phyloP scores from a whole-genome alignment of 495 filamentous ascomycete species.

The Trichoderma gamsii region DNA sequence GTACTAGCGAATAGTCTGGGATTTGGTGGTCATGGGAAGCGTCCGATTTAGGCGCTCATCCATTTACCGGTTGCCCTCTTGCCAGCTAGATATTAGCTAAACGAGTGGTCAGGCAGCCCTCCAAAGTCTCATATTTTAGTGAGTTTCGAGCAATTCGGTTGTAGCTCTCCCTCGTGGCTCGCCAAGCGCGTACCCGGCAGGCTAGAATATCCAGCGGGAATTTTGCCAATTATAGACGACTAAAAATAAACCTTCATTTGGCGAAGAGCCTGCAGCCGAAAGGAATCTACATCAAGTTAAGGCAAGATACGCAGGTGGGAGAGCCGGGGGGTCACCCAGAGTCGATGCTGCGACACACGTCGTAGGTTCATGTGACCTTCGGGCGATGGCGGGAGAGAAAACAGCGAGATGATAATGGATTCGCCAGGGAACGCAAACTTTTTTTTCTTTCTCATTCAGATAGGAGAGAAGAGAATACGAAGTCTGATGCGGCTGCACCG shows the following conservation, averaged over 20 bases:
- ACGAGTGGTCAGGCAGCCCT: background rate
- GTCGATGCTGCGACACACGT: background rate
- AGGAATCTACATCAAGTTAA: background rate
- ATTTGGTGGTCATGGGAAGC: background rate
- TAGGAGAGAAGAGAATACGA: background rate
- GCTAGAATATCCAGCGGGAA: background rate
- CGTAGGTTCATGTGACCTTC: constrained; percentile 2
- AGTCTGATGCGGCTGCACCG: background rate
- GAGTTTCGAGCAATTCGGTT: background rate
- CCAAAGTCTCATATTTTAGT: background rate
- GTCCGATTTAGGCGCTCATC: background rate
- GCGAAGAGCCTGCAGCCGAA: background rate
- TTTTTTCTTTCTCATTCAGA: background rate
- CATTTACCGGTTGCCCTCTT: background rate
- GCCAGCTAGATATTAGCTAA: background rate
- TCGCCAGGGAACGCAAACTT: background rate
- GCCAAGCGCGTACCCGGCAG: background rate
- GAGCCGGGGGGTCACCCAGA: background rate
- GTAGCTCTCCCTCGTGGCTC: background rate
- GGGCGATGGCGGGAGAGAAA: background rate
- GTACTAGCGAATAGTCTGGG: background rate
- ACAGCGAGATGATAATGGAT: background rate
- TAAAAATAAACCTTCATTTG: constrained; percentile 4
- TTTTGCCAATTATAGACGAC: background rate
- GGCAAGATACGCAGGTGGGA: background rate